Evolutionary conservation across 139 green algal genomes (phyloP).

Genomic region (Nannochloris sp.): DNA sequence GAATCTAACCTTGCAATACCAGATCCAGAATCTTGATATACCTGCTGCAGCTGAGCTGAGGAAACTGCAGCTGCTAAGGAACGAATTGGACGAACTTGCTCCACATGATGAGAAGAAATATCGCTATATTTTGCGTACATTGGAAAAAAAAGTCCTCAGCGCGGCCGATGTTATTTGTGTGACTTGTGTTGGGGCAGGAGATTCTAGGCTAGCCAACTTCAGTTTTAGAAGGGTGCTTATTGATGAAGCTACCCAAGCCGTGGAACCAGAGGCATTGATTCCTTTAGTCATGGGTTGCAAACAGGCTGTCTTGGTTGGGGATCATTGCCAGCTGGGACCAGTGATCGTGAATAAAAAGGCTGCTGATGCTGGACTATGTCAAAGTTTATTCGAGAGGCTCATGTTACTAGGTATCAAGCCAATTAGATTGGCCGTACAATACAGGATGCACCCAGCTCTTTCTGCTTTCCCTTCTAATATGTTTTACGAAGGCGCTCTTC

Average conservation of each 20-base stretch:
- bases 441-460: constrained; percentile 96
- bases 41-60: constrained; percentile 65
- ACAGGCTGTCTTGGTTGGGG: constrained; percentile 89
- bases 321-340: constrained; percentile 94
- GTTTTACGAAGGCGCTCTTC: constrained; percentile 96
- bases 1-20: constrained; percentile 94
- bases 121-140: constrained; percentile 36
- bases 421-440: constrained; percentile 89
- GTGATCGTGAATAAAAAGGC: constrained; percentile 82
- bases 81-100: constrained; percentile 78
- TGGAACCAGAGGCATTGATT: constrained; percentile 89
- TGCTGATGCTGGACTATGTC: constrained; percentile 72
- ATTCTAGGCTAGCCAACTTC: constrained; percentile 74
- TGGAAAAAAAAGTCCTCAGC: constrained; percentile 82
- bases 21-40: constrained; percentile 72
- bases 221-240: constrained; percentile 81
- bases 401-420: constrained; percentile 86
- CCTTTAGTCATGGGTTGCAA: constrained; percentile 91
- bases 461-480: constrained; percentile 86
- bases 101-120: constrained; percentile 83
- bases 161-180: constrained; percentile 77
- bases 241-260: constrained; percentile 90
- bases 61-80: constrained; percentile 83
- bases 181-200: constrained; percentile 87
- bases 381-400: constrained; percentile 93